A percentile compares a stretch with the other conserved stretches of the same genome.
Conservation (phyloP, 768 basidiomycete genomes). For the Kwoniella sp. region DNA sequence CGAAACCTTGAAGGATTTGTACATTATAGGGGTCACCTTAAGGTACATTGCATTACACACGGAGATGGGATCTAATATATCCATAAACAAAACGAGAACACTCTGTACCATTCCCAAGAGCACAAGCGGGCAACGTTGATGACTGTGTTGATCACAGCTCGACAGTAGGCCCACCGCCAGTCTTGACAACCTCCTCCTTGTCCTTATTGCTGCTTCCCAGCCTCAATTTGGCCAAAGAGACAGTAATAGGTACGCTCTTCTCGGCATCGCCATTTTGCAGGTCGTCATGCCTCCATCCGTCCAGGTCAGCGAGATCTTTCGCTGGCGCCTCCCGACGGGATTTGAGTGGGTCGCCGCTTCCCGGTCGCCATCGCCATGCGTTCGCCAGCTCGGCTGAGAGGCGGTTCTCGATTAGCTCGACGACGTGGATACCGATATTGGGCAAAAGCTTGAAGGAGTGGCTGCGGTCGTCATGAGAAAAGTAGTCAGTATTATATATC, state of each 20-base stretch:
- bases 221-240: constrained; percentile 1
- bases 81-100: background rate
- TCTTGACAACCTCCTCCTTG: constrained; percentile 7
- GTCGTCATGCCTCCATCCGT: constrained; percentile 39
- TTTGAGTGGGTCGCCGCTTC: constrained; percentile 20
- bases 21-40: background rate
- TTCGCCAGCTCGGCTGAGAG: constrained; percentile 21
- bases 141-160: background rate
- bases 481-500: no score
- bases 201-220: background rate
- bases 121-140: no score
- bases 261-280: background rate
- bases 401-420: constrained; percentile 48
- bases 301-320: constrained; percentile 38
- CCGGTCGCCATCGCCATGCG: constrained; percentile 39
- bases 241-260: constrained; percentile 1
- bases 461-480: constrained; percentile 3
- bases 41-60: background rate
- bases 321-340: constrained; percentile 28
- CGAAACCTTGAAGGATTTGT: background rate
- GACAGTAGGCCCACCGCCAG: constrained; percentile 14
- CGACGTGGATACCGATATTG: constrained; percentile 44
- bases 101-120: background rate
- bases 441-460: constrained; percentile 53
- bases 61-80: background rate